Base-by-base conservation (phyloP, 805 yeast genomes). In the Vanderwaltozyma verrucispora region DNA sequence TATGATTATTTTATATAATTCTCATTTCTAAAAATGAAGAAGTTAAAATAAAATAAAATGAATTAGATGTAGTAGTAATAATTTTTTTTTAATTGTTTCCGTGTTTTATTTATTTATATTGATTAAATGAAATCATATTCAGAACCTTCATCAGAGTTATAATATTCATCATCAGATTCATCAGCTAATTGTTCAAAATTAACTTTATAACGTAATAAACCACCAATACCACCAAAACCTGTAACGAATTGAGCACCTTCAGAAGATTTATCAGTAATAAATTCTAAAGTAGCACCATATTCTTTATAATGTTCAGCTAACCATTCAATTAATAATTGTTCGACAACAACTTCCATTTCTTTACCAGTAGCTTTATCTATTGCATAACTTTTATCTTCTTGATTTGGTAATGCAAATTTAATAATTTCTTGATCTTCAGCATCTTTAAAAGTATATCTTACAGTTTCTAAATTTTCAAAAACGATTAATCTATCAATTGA, bases 191-290 rank as follows among this genome's bases (percentile, higher is more conserved):
- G 96, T 63, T 92, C 98, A 55, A 92, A 92, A 69, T 92, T 92
- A 51, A 92, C 92, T 66, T 87, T 87, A 67, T 92, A 92, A 69
- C 99, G 86, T 62, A 92, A 70, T 52, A 92, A 62, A 41, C 96
- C 96, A 63, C 99, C 99, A 49, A 92, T 75, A 68, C 98, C 99
- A 81, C 99, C 99, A 59, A 92, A 92, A 42, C 99, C 99, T 53
- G 78, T 80, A 42, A 82, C 94, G 64, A 92, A 92, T 69, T 92
- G 99, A 32, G 97, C 94, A 71, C 99, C 99, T 67, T 92, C 99
- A 31, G 94, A 80, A 17, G 95, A 83, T 67, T 86, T 79, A 68
- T 92, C 97, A 35, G 96, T 84, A 50, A 92, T 95, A 53, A 92
- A 92, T 69, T 92, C 99, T 53, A 92, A 73, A 43, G 81, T 76